Conservation (phyloP, 352 stramenopile species). For the Pythium insidiosum region DNA sequence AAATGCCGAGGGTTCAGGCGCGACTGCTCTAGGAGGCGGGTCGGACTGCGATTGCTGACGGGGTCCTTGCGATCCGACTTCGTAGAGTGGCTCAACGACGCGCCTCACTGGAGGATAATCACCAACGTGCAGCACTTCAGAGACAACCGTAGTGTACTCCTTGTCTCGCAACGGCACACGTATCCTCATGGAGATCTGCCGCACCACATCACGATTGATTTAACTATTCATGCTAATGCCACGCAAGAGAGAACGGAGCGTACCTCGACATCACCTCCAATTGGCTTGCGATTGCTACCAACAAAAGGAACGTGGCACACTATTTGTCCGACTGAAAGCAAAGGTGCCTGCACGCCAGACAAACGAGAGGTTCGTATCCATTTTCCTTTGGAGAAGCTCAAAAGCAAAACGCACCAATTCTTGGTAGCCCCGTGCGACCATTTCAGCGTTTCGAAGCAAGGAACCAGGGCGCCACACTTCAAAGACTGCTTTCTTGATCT, state of each 20-base stretch:
- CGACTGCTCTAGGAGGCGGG: not conserved
- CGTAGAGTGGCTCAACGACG: not conserved
- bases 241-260: too few relatives aligned
- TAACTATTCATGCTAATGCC: too few relatives aligned
- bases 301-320: slow-evolving; percentile 49
- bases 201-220: too few relatives aligned
- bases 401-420: slow-evolving; percentile 59
- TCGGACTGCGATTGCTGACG: slow-evolving; percentile 7
- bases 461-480: slow-evolving; percentile 64
- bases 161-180: slow-evolving; percentile 54
- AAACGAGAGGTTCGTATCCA: not conserved
- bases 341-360: slow-evolving; percentile 22
- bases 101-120: slow-evolving; percentile 24
- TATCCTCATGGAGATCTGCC: slow-evolving; percentile 50
- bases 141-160: slow-evolving; percentile 29
- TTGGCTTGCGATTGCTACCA: slow-evolving; percentile 56
- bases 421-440: slow-evolving; percentile 56
- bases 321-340: slow-evolving; percentile 45
- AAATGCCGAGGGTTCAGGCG: not conserved
- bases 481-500: slow-evolving; percentile 74
- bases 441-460: slow-evolving; percentile 55
- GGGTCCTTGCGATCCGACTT: not conserved
- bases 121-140: slow-evolving; percentile 46
- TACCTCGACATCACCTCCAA: slow-evolving; percentile 61
- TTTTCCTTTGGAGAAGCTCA: not conserved